Evolutionary conservation across 352 stramenopile genomes (phyloP), one percentile per base, ranked within the genome.

Genomic region (Phytophthora pseudosyringae): DNA sequence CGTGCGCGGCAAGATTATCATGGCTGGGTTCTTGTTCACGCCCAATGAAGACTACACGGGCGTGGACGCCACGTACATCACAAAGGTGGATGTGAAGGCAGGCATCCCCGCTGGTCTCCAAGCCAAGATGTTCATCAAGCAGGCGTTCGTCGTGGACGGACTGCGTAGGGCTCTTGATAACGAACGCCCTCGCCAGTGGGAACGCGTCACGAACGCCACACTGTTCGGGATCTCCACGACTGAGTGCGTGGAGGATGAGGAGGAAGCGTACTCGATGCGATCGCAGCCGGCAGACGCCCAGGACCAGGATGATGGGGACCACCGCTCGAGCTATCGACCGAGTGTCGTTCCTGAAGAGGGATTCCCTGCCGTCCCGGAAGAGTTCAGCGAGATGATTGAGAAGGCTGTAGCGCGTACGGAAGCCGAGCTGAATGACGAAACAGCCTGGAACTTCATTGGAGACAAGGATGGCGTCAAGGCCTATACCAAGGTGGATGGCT

Each of bases 101-200:
- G 80, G 79, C 29, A 88, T 89, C 25, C 79, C 76, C 0, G 51
- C 63, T 15, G 57, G 74, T 15, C 64, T 91, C 15, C 80, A 91
- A 59, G 79, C 76, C n/a, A 88, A 88, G 64, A 71, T 91, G 63
- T 87, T 91, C 43, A 70, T 86, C 38, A 91, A 89, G 72, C 82
- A 91, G 51, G 78, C 75, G 25, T 88, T 89, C 36, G 73, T 90
- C 28, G 78, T 90, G 40, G 81, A 89, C 36, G 79, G 73, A 32
- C 38, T 89, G 18, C 79, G 78, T 11, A 80, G 74, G 32, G 80
- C 73, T 28, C 70, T 89, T 18, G 76, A 91, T 0, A 70, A 84
- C n/a, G 66, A 76, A 15, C 48, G 28, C 3, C 39, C 47, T 5
- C n/a, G 32, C 10, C 52, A 76, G 2, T 68, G 61, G 50, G 68